These are phyloP conservation scores for Blastomyces silverae DNA, from an alignment of 2,329 filamentous ascomycete genomes.

Conservation along the genomic window DNA sequence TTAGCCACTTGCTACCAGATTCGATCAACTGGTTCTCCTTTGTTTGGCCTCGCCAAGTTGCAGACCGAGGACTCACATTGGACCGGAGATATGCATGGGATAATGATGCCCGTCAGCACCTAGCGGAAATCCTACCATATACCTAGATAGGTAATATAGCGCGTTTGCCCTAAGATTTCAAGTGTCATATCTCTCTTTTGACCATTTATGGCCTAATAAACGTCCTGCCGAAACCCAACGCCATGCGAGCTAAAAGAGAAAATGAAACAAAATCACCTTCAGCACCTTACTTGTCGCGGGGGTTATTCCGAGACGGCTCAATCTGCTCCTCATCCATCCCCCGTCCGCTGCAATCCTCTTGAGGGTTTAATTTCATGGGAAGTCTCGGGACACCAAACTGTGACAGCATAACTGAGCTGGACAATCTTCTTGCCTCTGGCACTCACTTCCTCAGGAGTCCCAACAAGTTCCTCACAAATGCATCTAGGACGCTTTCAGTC, in stretches of 20 bases:
- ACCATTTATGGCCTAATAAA: too few species aligned
- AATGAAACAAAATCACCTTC: not conserved
- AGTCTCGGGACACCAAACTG: too few species aligned
- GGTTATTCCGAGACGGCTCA: not conserved
- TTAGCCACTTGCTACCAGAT: not conserved
- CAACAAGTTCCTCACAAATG: not conserved
- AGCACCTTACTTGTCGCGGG: not conserved
- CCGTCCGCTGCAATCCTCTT: too few species aligned
- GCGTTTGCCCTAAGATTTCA: not conserved
- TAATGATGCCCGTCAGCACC: too few species aligned
- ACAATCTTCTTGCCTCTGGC: not conserved
- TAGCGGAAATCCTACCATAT: too few species aligned
- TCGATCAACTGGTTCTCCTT: not conserved
- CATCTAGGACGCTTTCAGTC: not conserved
- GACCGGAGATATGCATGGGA: not conserved
- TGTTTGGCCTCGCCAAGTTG: not conserved
- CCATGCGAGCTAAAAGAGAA: not conserved
- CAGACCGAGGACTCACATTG: not conserved
- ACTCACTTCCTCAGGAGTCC: not conserved
- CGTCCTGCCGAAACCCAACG: not conserved
- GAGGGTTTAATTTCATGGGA: not conserved
- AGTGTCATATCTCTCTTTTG: not conserved
- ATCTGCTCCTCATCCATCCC: not conserved
- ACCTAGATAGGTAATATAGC: too few species aligned
- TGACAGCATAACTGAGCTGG: not conserved